These are phyloP conservation scores for Pestalotiopsis sp. DNA, from an alignment of 2,329 filamentous ascomycete genomes.

Conservation along the genomic window DNA sequence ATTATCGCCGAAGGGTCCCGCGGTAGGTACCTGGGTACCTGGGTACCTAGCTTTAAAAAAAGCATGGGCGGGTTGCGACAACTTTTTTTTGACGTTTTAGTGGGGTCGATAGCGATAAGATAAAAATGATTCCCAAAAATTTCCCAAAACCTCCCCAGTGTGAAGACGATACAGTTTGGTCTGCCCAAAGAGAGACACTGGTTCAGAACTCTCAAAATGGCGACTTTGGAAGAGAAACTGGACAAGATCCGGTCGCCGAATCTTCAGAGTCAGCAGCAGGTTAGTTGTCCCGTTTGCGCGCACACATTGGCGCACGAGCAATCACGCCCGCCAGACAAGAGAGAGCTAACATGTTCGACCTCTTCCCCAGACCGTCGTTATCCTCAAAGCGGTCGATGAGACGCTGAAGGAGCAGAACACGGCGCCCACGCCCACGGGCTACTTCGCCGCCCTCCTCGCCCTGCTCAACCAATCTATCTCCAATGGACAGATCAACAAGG, in stretches of 20 bases:
- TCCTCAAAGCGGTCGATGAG: constrained; percentile 89
- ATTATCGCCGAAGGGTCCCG: not conserved
- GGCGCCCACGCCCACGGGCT: constrained; percentile 82
- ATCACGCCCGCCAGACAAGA: not conserved
- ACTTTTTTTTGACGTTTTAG: constrained; percentile 16
- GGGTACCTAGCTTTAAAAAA: not conserved
- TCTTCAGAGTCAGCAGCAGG: constrained; percentile 92
- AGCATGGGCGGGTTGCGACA: not conserved
- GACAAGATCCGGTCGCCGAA: constrained; percentile 97
- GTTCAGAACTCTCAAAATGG: constrained; percentile 42
- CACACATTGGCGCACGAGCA: constrained; percentile 10
- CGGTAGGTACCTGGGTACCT: not conserved
- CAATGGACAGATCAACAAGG: constrained; percentile 73
- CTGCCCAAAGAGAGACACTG: constrained; percentile 9
- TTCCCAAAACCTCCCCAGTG: constrained; percentile 17
- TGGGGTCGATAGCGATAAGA: constrained; percentile 23
- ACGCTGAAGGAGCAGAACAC: constrained; percentile 88
- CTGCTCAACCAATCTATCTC: constrained; percentile 79
- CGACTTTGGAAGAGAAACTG: constrained; percentile 80
- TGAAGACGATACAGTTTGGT: constrained; percentile 6
- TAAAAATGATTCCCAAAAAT: constrained; percentile 23
- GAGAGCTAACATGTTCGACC: constrained; percentile 7
- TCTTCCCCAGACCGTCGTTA: constrained; percentile 69
- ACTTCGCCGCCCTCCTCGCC: constrained; percentile 93
- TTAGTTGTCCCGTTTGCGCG: constrained; percentile 45